These are phyloP conservation scores for Rhizopogon vulgaris DNA, from an alignment of 768 basidiomycete species.

Conservation along the genomic window DNA sequence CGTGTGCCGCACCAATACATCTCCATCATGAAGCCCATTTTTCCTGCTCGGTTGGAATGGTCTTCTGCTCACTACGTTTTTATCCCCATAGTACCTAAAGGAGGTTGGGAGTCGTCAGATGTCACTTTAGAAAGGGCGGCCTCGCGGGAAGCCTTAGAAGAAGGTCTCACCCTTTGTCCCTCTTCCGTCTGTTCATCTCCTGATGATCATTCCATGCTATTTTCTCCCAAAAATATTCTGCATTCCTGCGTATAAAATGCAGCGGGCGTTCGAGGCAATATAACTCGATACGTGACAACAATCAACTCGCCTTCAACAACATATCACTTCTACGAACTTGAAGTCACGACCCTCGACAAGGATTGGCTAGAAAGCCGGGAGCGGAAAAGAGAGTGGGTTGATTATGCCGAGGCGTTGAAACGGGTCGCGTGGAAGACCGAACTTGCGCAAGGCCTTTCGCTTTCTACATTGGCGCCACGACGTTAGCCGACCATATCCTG, in stretches of 20 bases:
- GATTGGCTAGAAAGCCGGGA: slow-evolving; percentile 81
- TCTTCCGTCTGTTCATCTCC: slow-evolving; percentile 69
- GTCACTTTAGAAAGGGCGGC: slow-evolving; percentile 80
- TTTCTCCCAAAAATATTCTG: slow-evolving; percentile 24
- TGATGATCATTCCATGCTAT: slow-evolving; percentile 49
- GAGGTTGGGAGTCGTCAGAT: slow-evolving; percentile 85
- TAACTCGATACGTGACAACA: slow-evolving; percentile 80
- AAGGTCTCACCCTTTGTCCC: slow-evolving; percentile 88
- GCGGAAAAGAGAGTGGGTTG: slow-evolving; percentile 82
- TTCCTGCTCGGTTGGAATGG: neutral
- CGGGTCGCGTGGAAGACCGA: slow-evolving; percentile 83
- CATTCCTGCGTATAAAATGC: slow-evolving; percentile 16
- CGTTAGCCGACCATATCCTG: slow-evolving; percentile 29
- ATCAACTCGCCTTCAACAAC: slow-evolving; percentile 73
- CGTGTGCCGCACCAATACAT: neutral
- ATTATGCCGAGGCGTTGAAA: slow-evolving; percentile 72
- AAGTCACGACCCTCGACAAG: slow-evolving; percentile 68
- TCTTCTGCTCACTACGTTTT: neutral
- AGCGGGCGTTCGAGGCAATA: slow-evolving; percentile 86
- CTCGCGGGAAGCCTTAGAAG: slow-evolving; percentile 89
- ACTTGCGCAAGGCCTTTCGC: slow-evolving; percentile 66
- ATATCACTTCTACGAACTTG: slow-evolving; percentile 89
- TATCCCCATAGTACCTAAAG: slow-evolving; percentile 70
- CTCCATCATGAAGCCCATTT: slow-evolving; percentile 6
- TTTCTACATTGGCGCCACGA: slow-evolving; percentile 62